A percentile compares a stretch with the other conserved stretches of the same genome.
phyloP scores from a whole-genome alignment of 108 stramenopile genomes.

The Aurantiochytrium sp. region DNA sequence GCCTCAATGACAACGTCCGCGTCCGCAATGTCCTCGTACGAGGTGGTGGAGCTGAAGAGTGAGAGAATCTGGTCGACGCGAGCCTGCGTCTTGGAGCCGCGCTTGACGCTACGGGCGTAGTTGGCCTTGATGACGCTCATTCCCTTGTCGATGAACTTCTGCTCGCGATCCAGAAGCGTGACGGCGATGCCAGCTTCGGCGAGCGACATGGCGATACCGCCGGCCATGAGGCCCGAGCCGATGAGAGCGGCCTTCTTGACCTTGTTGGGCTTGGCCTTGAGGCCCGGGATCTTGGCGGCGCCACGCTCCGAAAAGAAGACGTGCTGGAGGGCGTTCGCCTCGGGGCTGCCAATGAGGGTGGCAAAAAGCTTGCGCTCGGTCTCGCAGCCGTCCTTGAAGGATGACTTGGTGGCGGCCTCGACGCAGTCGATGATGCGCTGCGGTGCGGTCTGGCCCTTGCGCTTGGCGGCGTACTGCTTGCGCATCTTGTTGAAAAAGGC shows the following conservation, averaged over 20 bases:
- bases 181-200: conserved; percentile 77
- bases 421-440: conserved; percentile 56
- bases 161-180: conserved; percentile 61
- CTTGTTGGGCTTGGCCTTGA: not conserved
- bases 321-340: conserved; percentile 76
- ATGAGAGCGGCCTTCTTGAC: conserved; percentile 62
- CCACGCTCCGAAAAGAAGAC: conserved; percentile 85
- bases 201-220: conserved; percentile 85
- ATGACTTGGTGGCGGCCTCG: conserved; percentile 43
- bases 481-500: not conserved
- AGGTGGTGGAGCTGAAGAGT: conserved; percentile 5
- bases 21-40: conserved; percentile 47
- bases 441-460: conserved; percentile 18
- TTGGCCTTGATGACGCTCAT: conserved; percentile 23
- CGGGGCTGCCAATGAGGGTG: conserved; percentile 48
- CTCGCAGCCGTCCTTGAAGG: conserved; percentile 24
- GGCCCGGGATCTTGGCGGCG: conserved; percentile 36
- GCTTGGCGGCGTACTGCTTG: not conserved
- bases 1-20: conserved; percentile 82
- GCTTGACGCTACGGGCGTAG: conserved; percentile 30
- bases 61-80: not conserved
- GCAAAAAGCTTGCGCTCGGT: conserved; percentile 52
- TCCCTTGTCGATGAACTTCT: conserved; percentile 35
- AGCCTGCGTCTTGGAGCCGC: conserved; percentile 24
- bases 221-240: conserved; percentile 93